phyloP scores from a whole-genome alignment of 2,329 filamentous ascomycete genomes.

The Sporothrix dimorphospora region DNA sequence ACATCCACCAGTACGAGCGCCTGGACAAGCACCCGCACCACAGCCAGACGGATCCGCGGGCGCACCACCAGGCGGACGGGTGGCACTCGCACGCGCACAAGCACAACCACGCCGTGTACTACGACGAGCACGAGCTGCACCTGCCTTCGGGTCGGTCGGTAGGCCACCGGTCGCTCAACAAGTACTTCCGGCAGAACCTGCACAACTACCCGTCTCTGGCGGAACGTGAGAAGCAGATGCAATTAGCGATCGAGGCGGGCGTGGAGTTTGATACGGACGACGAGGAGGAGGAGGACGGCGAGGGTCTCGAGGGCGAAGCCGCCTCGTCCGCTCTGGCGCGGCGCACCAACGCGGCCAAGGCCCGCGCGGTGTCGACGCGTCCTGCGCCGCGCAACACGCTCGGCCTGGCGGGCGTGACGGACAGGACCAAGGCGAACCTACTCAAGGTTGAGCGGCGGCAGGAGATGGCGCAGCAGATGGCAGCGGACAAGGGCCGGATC shows the following conservation, averaged over 20 bases:
- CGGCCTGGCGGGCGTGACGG: constrained; percentile 31
- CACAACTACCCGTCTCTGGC: constrained; percentile 78
- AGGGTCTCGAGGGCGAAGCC: background rate
- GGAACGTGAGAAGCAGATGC: constrained; percentile 50
- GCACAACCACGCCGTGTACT: constrained; percentile 74
- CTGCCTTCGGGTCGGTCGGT: constrained; percentile 87
- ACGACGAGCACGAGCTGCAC: constrained; percentile 92
- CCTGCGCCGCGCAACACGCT: constrained; percentile 29
- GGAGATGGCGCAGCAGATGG: constrained; percentile 19
- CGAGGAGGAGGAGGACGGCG: constrained; percentile 3
- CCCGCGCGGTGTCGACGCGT: constrained; percentile 23
- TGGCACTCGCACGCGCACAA: constrained; percentile 85
- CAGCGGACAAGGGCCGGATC: constrained; percentile 29
- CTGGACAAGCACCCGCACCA: constrained; percentile 76
- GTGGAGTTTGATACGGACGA: constrained; percentile 22
- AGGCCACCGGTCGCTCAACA: constrained; percentile 83
- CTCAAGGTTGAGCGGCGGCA: constrained; percentile 29
- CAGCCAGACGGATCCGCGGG: constrained; percentile 68
- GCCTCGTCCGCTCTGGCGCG: constrained; percentile 9
- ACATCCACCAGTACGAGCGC: constrained; percentile 71
- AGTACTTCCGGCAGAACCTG: constrained; percentile 92
- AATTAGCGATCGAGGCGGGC: constrained; percentile 32
- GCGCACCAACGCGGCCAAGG: background rate
- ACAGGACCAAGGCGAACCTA: constrained; percentile 27
- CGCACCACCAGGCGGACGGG: constrained; percentile 74